These are phyloP conservation scores for Metschnikowia bowlesiae DNA, from an alignment of 805 yeast species.

Conservation along the genomic window DNA sequence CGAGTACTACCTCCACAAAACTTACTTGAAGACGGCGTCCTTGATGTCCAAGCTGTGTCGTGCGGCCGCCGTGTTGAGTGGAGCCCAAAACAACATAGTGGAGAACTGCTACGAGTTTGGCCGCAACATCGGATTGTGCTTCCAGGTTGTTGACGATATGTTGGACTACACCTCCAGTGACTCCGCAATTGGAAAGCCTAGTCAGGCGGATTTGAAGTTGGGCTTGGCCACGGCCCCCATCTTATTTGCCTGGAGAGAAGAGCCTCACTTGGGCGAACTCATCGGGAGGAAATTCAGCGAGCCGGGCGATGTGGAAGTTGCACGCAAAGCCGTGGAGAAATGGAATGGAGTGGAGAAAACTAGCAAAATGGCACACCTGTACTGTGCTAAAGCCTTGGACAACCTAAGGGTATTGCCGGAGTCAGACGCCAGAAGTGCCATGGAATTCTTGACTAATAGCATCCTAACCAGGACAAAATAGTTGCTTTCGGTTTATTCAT, in stretches of 20 bases:
- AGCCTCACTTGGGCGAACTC: slow-evolving; percentile 77
- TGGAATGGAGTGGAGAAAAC: slow-evolving; percentile 77
- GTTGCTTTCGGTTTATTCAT: neutral
- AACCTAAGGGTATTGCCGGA: slow-evolving; percentile 77
- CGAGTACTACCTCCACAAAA: slow-evolving; percentile 91
- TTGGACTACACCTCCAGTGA: slow-evolving; percentile 90
- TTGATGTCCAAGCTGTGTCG: slow-evolving; percentile 90
- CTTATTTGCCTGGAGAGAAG: slow-evolving; percentile 86
- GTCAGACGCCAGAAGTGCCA: slow-evolving; percentile 83
- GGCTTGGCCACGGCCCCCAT: slow-evolving; percentile 98
- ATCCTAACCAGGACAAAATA: slow-evolving; percentile 77
- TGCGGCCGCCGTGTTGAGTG: slow-evolving; percentile 89
- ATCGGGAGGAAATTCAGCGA: slow-evolving; percentile 77
- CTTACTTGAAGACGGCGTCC: slow-evolving; percentile 92
- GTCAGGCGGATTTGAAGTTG: slow-evolving; percentile 88
- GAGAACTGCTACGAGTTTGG: slow-evolving; percentile 91
- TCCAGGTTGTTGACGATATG: slow-evolving; percentile 95
- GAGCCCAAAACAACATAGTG: slow-evolving; percentile 68
- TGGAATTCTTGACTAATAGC: slow-evolving; percentile 78
- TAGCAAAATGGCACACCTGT: slow-evolving; percentile 67
- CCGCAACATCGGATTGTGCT: slow-evolving; percentile 87
- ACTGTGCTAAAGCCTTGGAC: slow-evolving; percentile 68
- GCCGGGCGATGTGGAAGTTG: slow-evolving; percentile 81
- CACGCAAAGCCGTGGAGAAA: slow-evolving; percentile 66
- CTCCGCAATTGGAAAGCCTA: slow-evolving; percentile 84